Evolutionary conservation across 2,329 filamentous ascomycete species (phyloP).

Genomic region (Magnaporthiopsis rhizophila): DNA sequence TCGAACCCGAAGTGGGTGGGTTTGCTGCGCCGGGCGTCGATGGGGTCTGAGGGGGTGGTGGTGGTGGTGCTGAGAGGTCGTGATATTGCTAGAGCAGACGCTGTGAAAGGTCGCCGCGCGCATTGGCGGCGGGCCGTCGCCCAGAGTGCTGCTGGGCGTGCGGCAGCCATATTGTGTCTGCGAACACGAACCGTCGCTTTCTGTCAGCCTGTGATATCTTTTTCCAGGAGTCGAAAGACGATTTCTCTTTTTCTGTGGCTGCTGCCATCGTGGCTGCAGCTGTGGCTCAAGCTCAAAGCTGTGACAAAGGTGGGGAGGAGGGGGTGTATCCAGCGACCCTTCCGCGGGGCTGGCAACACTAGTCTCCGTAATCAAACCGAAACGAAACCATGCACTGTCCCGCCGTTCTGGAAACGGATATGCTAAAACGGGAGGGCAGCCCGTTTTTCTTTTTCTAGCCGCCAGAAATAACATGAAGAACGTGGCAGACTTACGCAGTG

Average conservation of each 20-base stretch:
- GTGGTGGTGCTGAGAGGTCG: slow-evolving; percentile 8
- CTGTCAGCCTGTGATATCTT: neutral
- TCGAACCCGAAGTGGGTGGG: slow-evolving; percentile 87
- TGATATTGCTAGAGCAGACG: neutral
- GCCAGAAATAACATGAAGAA: no score
- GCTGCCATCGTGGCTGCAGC: neutral
- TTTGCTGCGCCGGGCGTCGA: slow-evolving; percentile 10
- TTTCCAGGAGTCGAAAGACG: no score
- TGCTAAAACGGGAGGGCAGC: neutral
- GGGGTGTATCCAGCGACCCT: no score
- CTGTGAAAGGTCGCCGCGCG: neutral
- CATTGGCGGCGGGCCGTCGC: slow-evolving; percentile 4
- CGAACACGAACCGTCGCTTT: neutral
- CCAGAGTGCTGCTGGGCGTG: slow-evolving; percentile 1
- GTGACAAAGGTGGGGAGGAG: neutral
- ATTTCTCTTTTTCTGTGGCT: no score
- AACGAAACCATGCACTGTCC: neutral
- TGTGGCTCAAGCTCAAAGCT: neutral
- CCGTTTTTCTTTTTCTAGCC: neutral
- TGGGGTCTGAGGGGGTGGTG: neutral
- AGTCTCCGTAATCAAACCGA: neutral
- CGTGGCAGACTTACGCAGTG: neutral
- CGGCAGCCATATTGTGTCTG: slow-evolving; percentile 4
- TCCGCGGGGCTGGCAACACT: neutral
- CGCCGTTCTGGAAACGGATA: neutral